Percentiles rank a stretch among this genome's conserved stretches.
Conservation (phyloP, 352 stramenopile genomes). For the Globisporangium parvum region DNA sequence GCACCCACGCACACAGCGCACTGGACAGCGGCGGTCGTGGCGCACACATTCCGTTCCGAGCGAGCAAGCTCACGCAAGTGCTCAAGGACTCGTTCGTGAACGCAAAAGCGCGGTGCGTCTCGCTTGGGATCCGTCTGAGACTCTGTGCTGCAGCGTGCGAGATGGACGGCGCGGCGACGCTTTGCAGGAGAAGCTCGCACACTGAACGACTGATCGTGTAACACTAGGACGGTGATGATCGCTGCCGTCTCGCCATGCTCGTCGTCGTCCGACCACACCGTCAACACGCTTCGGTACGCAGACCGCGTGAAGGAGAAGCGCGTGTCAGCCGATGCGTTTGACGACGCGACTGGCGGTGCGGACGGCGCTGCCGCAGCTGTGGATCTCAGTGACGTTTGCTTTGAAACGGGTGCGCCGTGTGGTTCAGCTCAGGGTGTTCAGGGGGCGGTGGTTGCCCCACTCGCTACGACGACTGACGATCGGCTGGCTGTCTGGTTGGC, state of each 20-base stretch:
- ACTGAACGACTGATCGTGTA: neutral
- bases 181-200: too few species aligned
- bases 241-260: constrained; percentile 91
- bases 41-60: constrained; percentile 93
- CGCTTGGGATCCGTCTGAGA: too few species aligned
- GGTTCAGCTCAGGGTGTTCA: too few species aligned
- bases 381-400: constrained; percentile 50
- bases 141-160: neutral
- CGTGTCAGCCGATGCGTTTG: constrained; percentile 65
- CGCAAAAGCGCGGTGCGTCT: constrained; percentile 54
- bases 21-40: constrained; percentile 87
- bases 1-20: too few species aligned
- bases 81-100: constrained; percentile 97
- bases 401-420: constrained; percentile 66
- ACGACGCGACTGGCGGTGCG: constrained; percentile 22
- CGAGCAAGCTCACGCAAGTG: constrained; percentile 96
- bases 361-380: constrained; percentile 24
- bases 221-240: constrained; percentile 93
- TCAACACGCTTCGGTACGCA: constrained; percentile 97
- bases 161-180: neutral
- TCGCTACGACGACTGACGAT: constrained; percentile 1
- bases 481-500: neutral
- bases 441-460: too few species aligned
- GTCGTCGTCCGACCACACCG: constrained; percentile 92
- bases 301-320: constrained; percentile 96